Evolutionary conservation across 2,329 filamentous ascomycete species (phyloP).

Genomic region (Paecilomyces formosus): DNA sequence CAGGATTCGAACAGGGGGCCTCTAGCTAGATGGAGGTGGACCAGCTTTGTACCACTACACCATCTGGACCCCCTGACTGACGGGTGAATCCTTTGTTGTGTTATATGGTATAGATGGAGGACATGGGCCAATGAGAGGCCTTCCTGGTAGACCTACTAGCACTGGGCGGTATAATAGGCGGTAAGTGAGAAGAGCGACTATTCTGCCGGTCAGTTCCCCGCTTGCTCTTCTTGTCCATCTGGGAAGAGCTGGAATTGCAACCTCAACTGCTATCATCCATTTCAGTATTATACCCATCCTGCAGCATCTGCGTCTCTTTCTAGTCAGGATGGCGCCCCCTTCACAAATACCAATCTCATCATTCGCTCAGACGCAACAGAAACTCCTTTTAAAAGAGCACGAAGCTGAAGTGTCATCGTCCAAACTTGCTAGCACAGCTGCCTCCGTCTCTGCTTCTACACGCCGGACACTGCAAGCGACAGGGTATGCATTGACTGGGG

Average conservation of each 20-base stretch:
- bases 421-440: constrained; percentile 31
- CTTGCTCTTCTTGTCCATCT: background rate
- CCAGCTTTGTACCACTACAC: too few relatives aligned
- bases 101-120: too few relatives aligned
- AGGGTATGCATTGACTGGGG: constrained; percentile 36
- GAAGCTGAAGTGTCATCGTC: constrained; percentile 38
- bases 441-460: constrained; percentile 34
- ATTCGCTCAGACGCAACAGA: constrained; percentile 37
- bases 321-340: constrained; percentile 8
- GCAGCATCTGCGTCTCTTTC: background rate
- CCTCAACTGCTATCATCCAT: background rate
- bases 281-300: background rate
- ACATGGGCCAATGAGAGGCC: too few relatives aligned
- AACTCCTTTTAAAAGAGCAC: constrained; percentile 37
- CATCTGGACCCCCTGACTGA: too few relatives aligned
- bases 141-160: too few relatives aligned
- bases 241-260: background rate
- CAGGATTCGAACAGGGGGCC: too few relatives aligned
- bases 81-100: too few relatives aligned
- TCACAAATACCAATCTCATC: constrained; percentile 26
- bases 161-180: background rate
- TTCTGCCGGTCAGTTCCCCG: background rate
- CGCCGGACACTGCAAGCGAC: constrained; percentile 36
- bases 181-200: background rate
- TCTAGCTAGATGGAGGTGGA: too few relatives aligned